Evolutionary conservation across 2,329 filamentous ascomycete species (phyloP).

Genomic region (Hypoxylon sp.): DNA sequence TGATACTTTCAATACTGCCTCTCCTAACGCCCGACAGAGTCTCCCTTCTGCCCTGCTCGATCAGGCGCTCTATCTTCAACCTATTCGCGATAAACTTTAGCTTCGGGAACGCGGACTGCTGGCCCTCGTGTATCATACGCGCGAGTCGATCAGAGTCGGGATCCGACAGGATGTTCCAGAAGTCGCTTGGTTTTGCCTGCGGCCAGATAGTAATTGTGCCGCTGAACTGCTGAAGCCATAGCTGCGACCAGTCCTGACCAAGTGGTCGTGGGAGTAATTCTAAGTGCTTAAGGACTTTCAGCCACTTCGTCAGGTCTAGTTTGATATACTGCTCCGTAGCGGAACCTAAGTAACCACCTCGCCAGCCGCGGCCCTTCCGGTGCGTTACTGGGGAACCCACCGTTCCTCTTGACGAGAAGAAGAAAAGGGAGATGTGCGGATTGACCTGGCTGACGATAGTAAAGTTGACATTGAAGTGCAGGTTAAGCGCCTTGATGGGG

Average conservation of each 20-base stretch:
- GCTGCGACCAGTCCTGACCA: constrained; percentile 95
- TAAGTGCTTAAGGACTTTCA: constrained; percentile 92
- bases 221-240: constrained; percentile 95
- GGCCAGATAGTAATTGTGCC: constrained; percentile 98
- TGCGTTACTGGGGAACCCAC: constrained; percentile 96
- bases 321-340: constrained; percentile 96
- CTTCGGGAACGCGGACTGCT: constrained; percentile 91
- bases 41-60: constrained; percentile 72
- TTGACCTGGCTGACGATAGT: constrained; percentile 92
- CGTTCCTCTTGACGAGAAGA: constrained; percentile 93
- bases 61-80: constrained; percentile 82
- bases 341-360: constrained; percentile 92
- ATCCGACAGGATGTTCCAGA: constrained; percentile 88
- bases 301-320: constrained; percentile 96
- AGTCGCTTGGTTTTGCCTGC: constrained; percentile 82
- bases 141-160: constrained; percentile 82
- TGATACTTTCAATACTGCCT: constrained; percentile 71
- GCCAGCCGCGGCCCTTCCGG: constrained; percentile 92
- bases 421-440: constrained; percentile 98
- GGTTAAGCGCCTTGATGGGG: constrained; percentile 91
- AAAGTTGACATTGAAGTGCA: constrained; percentile 99
- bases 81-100: constrained; percentile 92
- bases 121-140: constrained; percentile 90
- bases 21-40: constrained; percentile 65
- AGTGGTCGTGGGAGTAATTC: constrained; percentile 91